Base-by-base conservation (phyloP, 352 stramenopile genomes). In the Blastocystis hominis region DNA sequence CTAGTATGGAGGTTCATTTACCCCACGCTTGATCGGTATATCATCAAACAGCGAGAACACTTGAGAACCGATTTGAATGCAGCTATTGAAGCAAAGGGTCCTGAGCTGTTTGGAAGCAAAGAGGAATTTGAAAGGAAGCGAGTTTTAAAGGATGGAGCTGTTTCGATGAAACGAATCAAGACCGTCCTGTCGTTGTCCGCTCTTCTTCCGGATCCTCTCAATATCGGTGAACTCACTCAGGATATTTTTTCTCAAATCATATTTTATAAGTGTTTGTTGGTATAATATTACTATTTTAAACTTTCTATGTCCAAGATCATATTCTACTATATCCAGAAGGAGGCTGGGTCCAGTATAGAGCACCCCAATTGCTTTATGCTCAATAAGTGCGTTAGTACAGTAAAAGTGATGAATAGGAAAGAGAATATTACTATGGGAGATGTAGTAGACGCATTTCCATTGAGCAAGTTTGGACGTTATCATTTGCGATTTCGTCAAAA, bases 311-410 rank as follows among this genome's bases (percentile, higher is more conserved):
- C 76, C 36, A 54, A 54, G 53, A 59, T 63, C 36, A 54, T 86
- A 20, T 86, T 86, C 40, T 86, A 86, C 44, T 76, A 86, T 47
- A 76, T 77, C 24, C 76, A 86, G 30, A 86, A 86, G 44, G 76
- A 86, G 17, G 20, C 63, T 61, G 76, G 76, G 36, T 76, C 59
- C 2, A 53, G 34, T 44, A 30, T 76, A 24, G 9, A 24, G 5
- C 76, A 86, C 13, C 76, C 76, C 4, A 54, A 86, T 38, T 72
- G 59, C 20, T 86, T 86, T 62, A 50, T 46, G 17, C 40, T 86
- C 17, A 77, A 86, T 5, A 86, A 86, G 70, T 80, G 36, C 9
- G 24, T 9, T 15, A 47, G 46, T n/a, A 10, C 3, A 61, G 1
- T 30, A 24, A 24, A 7, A 2, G 53, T 63, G n/a, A 80, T 30